A percentile compares a stretch with the other conserved stretches of the same genome.
Conservation (phyloP, 345 rosid species). For the Eucalyptus guilfoylei region DNA sequence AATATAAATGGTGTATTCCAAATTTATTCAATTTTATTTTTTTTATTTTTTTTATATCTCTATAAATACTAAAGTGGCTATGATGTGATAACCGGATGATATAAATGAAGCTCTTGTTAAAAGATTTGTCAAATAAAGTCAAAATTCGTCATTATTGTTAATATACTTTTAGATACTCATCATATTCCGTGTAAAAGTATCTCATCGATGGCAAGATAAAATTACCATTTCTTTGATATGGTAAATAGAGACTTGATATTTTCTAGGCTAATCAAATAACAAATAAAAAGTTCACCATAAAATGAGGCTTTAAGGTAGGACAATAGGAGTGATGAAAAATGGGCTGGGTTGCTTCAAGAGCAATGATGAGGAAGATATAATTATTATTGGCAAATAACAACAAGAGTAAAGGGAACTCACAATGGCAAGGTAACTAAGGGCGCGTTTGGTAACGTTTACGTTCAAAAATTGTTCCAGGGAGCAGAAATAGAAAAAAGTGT, state of each 20-base stretch:
- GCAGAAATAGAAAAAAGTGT: too few species aligned
- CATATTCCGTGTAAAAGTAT: not conserved
- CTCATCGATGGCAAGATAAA: not conserved
- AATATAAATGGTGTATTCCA: not conserved
- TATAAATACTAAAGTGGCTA: not conserved
- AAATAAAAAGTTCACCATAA: not conserved
- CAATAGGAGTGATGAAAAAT: not conserved
- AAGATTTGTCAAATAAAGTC: not conserved
- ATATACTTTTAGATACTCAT: not conserved
- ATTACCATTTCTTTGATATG: too few species aligned
- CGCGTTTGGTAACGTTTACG: too few species aligned
- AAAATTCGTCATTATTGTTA: not conserved
- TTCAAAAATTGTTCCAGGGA: too few species aligned
- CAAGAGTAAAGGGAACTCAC: not conserved
- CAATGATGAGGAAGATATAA: not conserved
- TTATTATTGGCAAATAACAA: not conserved
- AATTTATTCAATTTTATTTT: too few species aligned
- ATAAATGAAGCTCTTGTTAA: too few species aligned
- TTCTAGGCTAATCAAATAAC: not conserved
- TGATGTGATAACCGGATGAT: not conserved
- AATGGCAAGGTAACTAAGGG: not conserved
- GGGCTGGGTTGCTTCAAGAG: not conserved
- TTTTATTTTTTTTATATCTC: rapidly evolving
- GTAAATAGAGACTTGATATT: not conserved
- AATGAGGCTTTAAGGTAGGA: not conserved